phyloP scores from a whole-genome alignment of 352 stramenopile species.

The Plasmopara viticola region DNA sequence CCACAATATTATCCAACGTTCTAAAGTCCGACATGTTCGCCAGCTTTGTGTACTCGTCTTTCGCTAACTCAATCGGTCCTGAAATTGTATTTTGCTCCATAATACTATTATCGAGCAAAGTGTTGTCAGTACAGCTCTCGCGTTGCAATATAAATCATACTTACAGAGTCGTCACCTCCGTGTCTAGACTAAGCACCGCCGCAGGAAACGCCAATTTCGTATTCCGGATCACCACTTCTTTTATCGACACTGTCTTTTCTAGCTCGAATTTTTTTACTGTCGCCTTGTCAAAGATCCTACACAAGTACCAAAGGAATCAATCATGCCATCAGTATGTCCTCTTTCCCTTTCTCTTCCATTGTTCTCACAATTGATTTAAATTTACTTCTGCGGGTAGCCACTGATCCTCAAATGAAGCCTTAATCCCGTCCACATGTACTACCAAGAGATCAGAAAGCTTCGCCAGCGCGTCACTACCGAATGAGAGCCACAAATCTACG shows the following conservation, averaged over 20 bases:
- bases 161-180: constrained; percentile 26
- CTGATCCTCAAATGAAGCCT: constrained; percentile 30
- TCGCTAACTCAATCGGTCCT: constrained; percentile 29
- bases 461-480: constrained; percentile 12
- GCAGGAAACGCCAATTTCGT: constrained; percentile 45
- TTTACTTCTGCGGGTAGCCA: constrained; percentile 28
- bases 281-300: constrained; percentile 39
- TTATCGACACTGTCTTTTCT: constrained; percentile 23
- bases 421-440: constrained; percentile 35
- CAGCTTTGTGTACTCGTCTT: constrained; percentile 24
- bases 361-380: constrained; percentile 33
- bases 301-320: not conserved
- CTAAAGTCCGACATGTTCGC: constrained; percentile 27
- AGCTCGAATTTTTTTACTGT: constrained; percentile 35
- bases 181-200: constrained; percentile 29
- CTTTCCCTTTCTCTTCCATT: not conserved
- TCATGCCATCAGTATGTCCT: not conserved
- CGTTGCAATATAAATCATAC: not conserved
- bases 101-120: constrained; percentile 16
- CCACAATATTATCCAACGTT: constrained; percentile 25
- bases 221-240: constrained; percentile 35
- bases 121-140: not conserved
- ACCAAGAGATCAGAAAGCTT: constrained; percentile 26
- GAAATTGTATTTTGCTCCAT: constrained; percentile 33
- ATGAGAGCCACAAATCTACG: constrained; percentile 17